A percentile compares a stretch with the other conserved stretches of the same genome.
Evolutionary conservation across 805 yeast genomes (phyloP).

Genomic region (Teunomyces kruisii): DNA sequence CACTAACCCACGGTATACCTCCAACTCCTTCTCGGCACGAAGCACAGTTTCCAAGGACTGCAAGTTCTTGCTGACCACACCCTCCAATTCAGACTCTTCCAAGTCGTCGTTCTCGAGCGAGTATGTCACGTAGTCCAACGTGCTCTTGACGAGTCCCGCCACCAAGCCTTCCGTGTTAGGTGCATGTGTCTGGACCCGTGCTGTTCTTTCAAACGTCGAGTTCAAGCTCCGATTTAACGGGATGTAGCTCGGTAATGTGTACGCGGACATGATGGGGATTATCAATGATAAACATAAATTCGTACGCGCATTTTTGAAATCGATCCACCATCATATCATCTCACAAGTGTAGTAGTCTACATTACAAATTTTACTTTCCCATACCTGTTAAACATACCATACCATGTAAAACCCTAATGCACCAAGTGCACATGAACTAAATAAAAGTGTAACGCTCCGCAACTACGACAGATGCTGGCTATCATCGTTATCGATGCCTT

Average conservation of each 20-base stretch:
- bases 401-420: too few species aligned
- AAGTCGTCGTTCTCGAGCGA: conserved; percentile 6
- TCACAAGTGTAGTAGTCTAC: too few species aligned
- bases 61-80: neutral
- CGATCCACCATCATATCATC: too few species aligned
- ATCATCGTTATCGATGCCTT: conserved; percentile 4
- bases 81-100: neutral
- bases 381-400: too few species aligned
- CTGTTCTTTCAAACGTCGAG: conserved; percentile 6
- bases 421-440: too few species aligned
- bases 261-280: neutral
- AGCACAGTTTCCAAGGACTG: conserved; percentile 8
- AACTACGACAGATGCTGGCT: conserved; percentile 5
- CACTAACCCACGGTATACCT: conserved; percentile 6
- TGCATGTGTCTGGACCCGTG: conserved; percentile 4
- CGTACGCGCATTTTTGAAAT: neutral
- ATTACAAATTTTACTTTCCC: too few species aligned
- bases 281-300: neutral
- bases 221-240: conserved; percentile 6
- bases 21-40: conserved; percentile 6
- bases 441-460: neutral
- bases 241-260: conserved; percentile 4
- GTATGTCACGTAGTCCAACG: conserved; percentile 5
- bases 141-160: conserved; percentile 2
- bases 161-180: conserved; percentile 3